Conservation (phyloP, 108 stramenopile genomes). For the Poteriospumella lacustris region DNA sequence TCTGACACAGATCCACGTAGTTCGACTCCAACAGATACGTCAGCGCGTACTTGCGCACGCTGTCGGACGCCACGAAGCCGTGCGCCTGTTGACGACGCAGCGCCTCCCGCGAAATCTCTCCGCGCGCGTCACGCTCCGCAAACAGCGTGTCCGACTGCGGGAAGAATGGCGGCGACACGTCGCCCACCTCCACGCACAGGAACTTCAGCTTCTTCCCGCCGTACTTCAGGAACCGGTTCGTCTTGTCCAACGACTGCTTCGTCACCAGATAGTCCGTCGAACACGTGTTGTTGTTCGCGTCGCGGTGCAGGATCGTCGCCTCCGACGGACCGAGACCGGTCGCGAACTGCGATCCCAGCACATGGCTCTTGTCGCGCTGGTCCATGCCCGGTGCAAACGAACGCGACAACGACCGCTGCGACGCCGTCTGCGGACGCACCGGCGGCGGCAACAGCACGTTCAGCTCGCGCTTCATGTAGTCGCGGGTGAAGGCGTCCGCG, state of each 20-base stretch:
- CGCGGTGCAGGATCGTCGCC: no score
- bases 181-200: background rate
- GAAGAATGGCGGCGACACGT: background rate
- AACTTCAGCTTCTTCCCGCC: background rate
- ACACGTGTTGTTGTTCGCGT: background rate
- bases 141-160: background rate
- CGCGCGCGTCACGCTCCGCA: background rate
- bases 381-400: background rate
- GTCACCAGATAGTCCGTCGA: slow-evolving; percentile 2
- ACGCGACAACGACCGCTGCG: background rate
- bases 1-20: background rate
- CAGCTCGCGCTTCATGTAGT: background rate
- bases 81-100: background rate
- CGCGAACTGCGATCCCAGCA: background rate
- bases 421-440: no score
- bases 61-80: background rate
- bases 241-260: background rate
- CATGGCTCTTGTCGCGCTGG: no score
- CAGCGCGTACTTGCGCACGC: background rate
- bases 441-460: background rate
- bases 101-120: background rate
- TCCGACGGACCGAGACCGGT: background rate
- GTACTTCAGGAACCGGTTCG: slow-evolving; percentile 24
- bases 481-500: slow-evolving; percentile 11
- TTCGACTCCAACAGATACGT: background rate